Base-by-base conservation (phyloP, 202 grass and related monocot species). In the Zizania palustris region DNA sequence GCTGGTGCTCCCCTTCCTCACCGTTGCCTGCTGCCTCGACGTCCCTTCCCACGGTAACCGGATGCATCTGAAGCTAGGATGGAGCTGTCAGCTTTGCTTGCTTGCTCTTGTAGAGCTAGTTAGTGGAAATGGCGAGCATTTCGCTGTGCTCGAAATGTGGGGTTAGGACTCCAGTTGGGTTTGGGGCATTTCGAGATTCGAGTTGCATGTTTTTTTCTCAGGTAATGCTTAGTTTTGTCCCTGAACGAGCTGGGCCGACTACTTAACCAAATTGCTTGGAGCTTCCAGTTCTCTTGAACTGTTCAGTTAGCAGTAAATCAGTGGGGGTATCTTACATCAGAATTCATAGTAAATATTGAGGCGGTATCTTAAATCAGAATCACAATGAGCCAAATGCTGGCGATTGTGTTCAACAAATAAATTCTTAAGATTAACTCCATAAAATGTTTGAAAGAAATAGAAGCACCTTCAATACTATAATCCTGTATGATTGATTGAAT, bases 1-100 rank as follows among this genome's bases (percentile, higher is more conserved):
- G 33, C 56, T 80, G 46, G 40, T 83, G 68, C 79, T 88, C 73
- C 74, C 59, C 15, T 65, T 82, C 80, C 35, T 96, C 56, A 56
- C 67, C 34, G 38, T 85, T 34, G 65, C 83, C 9, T 49, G 54
- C 66, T 65, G 74, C 45, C 59, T 63, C 73, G 81, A 84, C 72
- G 72, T 38, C 42, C 65, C 84, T 18, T 85, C 86, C n/a, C 74
- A 72, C 6, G 86, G 92, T 96, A 89, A 61, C 45, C 10, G 6
- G 57, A 70, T 59, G 46, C 19, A 21, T 33, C 55, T 21, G n/a
- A 2, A 54, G 35, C 4, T 34, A 4, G 51, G 7, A n/a, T n/a
- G n/a, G n/a, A 45, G 12, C 39, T 12, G 15, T 34, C 54, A 5
- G 14, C 3, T 35, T 1, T 1, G 20, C n/a, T 33, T 14, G 16